Evolutionary conservation across 768 basidiomycete species (phyloP), one percentile per base, ranked within the genome.

Genomic region (Pulveroboletus sp.): DNA sequence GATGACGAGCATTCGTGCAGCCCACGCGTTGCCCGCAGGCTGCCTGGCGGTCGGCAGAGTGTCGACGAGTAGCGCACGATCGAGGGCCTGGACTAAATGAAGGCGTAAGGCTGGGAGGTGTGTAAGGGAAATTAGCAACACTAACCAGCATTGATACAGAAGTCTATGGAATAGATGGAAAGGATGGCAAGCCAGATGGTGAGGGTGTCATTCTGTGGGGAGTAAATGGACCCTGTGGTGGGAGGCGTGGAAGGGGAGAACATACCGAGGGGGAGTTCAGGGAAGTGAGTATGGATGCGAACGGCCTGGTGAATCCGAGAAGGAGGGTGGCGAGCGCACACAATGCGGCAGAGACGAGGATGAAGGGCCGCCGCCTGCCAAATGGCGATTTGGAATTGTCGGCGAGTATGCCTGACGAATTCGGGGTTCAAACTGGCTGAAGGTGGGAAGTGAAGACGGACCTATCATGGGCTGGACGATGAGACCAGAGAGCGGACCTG

Each of bases 21-120:
- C 94, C 94, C 94, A 98, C 0, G 94, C 94, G 62, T 94, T 96
- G 1, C 89, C 93, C 9, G 78, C 73, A 6, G 93, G 82, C 65
- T 98, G 94, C 22, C 81, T 73, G 1, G 77, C 63, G 1, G 86
- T 71, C 1, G 92, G 85, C 5, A 95, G 67, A 0, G 79, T 87
- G 63, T 98, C 94, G 1, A 98, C 90, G 8, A 97, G 73, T 10
- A 96, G 77, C 0, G 93, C 90, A 41, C 94, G 87, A 64, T 96
- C 92, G 17, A 92, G 81, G 1, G 93, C 90, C 73, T 88, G 87
- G 3, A 94, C 92, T 86, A 32, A 57, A 47, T 39, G 10, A 45
- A 26, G 26, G 43, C 19, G 29, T 45, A 17, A 60, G 51, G 44
- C 16, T 17, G 22, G 12, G 13, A 26, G 17, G 12, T 20, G n/a